phyloP scores from a whole-genome alignment of 2,329 filamentous ascomycete genomes.

The Xylariaceae sp. region DNA sequence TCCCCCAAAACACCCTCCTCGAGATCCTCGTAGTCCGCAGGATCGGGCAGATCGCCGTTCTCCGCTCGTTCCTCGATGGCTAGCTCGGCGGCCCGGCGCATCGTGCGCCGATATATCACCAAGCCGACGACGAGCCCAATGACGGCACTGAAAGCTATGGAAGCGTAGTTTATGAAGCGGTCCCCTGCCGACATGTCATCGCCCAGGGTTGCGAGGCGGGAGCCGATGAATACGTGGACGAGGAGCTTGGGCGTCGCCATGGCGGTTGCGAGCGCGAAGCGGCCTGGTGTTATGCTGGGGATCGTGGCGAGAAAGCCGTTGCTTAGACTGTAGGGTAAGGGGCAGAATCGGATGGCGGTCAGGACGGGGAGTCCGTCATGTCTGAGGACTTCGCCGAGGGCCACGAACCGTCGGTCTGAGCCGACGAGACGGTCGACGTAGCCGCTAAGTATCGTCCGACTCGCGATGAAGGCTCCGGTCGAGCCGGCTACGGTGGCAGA shows the following conservation, averaged over 20 bases:
- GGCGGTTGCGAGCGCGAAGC: slow-evolving; percentile 79
- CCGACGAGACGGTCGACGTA: slow-evolving; percentile 82
- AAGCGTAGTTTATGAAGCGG: slow-evolving; percentile 79
- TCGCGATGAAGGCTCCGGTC: slow-evolving; percentile 75
- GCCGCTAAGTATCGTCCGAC: slow-evolving; percentile 71
- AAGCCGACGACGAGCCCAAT: slow-evolving; percentile 76
- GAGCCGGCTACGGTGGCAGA: slow-evolving; percentile 76
- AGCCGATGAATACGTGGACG: slow-evolving; percentile 89
- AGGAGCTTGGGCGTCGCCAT: slow-evolving; percentile 82
- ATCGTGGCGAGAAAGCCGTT: slow-evolving; percentile 95
- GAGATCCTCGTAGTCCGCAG: slow-evolving; percentile 41
- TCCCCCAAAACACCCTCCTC: slow-evolving; percentile 40
- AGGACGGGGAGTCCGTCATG: slow-evolving; percentile 87
- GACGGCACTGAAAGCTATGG: slow-evolving; percentile 69
- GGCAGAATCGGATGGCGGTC: slow-evolving; percentile 88
- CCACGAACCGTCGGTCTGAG: slow-evolving; percentile 81
- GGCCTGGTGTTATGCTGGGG: slow-evolving; percentile 73
- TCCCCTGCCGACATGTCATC: slow-evolving; percentile 78
- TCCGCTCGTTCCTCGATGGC: slow-evolving; percentile 40
- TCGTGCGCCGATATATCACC: slow-evolving; percentile 76
- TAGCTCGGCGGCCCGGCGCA: slow-evolving; percentile 60
- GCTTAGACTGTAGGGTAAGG: slow-evolving; percentile 85
- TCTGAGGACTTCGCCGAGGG: slow-evolving; percentile 82
- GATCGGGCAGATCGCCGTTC: slow-evolving; percentile 20
- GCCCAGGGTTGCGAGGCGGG: slow-evolving; percentile 74